A percentile compares a stretch with the other conserved stretches of the same genome.
Conservation (phyloP, 2,329 filamentous ascomycete species). For the Alternaria burnsii region DNA sequence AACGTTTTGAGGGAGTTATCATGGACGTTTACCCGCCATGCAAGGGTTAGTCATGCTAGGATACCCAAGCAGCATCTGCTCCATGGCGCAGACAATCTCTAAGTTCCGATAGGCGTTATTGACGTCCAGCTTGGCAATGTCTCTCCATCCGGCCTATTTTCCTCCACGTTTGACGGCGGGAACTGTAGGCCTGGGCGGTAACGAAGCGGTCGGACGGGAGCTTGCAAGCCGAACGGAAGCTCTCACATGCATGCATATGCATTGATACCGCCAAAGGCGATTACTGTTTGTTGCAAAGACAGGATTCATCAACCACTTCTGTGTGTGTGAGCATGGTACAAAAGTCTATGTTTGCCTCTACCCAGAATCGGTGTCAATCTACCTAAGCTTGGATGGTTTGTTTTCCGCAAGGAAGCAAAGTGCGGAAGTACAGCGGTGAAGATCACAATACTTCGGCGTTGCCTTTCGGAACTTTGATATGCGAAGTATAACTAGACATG, state of each 20-base stretch:
- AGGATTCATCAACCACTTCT: not conserved
- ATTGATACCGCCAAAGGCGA: not conserved
- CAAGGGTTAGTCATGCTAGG: not conserved
- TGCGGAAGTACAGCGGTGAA: not conserved
- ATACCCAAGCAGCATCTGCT: not conserved
- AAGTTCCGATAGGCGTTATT: constrained; percentile 16
- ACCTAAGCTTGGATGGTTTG: not conserved
- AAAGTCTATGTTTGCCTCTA: not conserved
- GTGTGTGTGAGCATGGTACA: not conserved
- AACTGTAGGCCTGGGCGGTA: constrained; percentile 7
- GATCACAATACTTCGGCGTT: not conserved
- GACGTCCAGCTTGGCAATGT: constrained; percentile 2
- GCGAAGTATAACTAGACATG: constrained; percentile 13
- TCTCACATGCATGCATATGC: not conserved
- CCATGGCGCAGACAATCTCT: constrained; percentile 7
- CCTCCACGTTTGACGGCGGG: constrained; percentile 6
- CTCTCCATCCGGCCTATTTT: not conserved
- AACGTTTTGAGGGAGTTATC: not conserved
- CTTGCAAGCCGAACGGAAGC: not conserved
- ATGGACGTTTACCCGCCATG: not conserved
- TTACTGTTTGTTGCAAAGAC: not conserved
- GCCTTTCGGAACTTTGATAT: constrained; percentile 2
- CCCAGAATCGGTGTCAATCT: not conserved
- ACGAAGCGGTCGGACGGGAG: constrained; percentile 1
- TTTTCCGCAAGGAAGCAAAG: not conserved